Conservation (phyloP, 1,284 basidiomycete species). For the Schizophyllum amplum region DNA sequence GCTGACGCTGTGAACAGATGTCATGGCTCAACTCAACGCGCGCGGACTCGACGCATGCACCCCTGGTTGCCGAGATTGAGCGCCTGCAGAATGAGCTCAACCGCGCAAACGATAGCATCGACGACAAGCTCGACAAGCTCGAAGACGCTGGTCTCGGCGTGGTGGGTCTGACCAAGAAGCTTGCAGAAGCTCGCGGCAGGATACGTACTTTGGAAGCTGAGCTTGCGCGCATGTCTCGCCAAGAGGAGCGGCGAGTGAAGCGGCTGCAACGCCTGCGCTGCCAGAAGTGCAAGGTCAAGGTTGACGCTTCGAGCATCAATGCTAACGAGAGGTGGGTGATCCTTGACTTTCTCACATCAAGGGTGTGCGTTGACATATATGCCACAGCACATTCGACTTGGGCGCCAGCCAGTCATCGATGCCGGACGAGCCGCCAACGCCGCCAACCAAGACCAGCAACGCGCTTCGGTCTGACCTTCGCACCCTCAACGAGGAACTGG, state of each 20-base stretch:
- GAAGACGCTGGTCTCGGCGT: conserved; percentile 69
- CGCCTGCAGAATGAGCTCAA: conserved; percentile 66
- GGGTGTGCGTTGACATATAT: not conserved
- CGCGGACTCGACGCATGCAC: conserved; percentile 44
- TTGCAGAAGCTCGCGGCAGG: conserved; percentile 57
- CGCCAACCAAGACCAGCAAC: conserved; percentile 57
- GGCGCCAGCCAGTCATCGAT: conserved; percentile 17
- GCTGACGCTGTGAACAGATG: conserved; percentile 31
- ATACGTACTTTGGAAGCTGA: conserved; percentile 59
- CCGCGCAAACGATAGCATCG: conserved; percentile 71
- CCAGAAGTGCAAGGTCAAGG: conserved; percentile 54
- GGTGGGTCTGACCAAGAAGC: conserved; percentile 57
- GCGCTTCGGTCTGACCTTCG: conserved; percentile 47
- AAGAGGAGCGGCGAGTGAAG: conserved; percentile 54
- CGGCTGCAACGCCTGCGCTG: conserved; percentile 54
- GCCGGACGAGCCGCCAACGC: conserved; percentile 50
- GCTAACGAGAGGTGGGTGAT: conserved; percentile 53
- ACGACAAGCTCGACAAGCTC: conserved; percentile 77
- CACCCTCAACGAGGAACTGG: conserved; percentile 53
- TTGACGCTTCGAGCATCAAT: conserved; percentile 41
- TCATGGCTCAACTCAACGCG: conserved; percentile 64
- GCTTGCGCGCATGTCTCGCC: conserved; percentile 48
- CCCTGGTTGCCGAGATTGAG: conserved; percentile 55
- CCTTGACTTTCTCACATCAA: not conserved
- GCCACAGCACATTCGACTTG: not conserved